Percentiles rank a stretch among this genome's conserved stretches.
phyloP scores from a whole-genome alignment of 2,329 filamentous ascomycete species.

The Exophiala dermatitidis region DNA sequence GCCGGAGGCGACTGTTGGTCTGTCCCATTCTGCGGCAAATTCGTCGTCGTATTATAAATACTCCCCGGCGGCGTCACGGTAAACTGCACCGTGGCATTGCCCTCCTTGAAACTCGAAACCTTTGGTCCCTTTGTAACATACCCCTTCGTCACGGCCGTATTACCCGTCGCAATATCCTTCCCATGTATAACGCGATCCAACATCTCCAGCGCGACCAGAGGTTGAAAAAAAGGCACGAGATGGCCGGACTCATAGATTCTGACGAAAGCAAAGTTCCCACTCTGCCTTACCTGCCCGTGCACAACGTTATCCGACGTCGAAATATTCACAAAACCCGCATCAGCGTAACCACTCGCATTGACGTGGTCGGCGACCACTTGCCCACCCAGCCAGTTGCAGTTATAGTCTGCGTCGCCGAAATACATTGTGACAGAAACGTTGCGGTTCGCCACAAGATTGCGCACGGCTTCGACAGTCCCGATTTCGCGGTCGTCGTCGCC shows the following conservation, averaged over 20 bases:
- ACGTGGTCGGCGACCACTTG: constrained; percentile 49
- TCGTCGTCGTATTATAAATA: constrained; percentile 24
- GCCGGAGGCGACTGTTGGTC: neutral
- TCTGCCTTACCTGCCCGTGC: constrained; percentile 49
- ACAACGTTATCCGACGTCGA: constrained; percentile 39
- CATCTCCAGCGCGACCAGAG: constrained; percentile 52
- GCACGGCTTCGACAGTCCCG: constrained; percentile 38
- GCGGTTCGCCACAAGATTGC: constrained; percentile 34
- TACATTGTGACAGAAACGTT: constrained; percentile 35
- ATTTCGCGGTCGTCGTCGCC: constrained; percentile 42
- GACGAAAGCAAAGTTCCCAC: constrained; percentile 37
- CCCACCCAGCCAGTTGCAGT: constrained; percentile 41
- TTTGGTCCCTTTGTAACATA: constrained; percentile 45
- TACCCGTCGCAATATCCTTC: constrained; percentile 49
- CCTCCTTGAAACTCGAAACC: constrained; percentile 44
- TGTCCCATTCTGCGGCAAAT: constrained; percentile 17
- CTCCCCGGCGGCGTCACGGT: constrained; percentile 15
- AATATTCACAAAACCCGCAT: constrained; percentile 31
- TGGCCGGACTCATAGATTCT: constrained; percentile 38
- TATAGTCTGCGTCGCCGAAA: constrained; percentile 31
- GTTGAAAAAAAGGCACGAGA: constrained; percentile 42
- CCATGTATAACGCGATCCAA: constrained; percentile 55
- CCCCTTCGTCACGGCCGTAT: constrained; percentile 35
- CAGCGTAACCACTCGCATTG: constrained; percentile 33
- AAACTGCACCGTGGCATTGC: constrained; percentile 24